A percentile compares a stretch with the other conserved stretches of the same genome.
Evolutionary conservation across 169 alveolate genomes (phyloP).

Genomic region (Sarcocystis neurona): DNA sequence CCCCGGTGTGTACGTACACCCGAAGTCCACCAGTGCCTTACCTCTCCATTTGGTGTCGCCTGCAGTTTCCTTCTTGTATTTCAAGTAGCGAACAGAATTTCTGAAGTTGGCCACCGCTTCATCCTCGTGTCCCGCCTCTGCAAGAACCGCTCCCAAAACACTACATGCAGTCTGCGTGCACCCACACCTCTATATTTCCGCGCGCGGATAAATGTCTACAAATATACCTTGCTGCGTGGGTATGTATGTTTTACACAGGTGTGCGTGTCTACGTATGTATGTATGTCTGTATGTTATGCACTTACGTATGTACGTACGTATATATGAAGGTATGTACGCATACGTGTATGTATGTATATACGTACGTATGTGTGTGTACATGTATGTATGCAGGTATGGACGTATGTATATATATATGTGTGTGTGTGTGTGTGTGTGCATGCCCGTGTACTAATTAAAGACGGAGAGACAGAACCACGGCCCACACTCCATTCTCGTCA

Average conservation of each 20-base stretch:
- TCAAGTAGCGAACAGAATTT: constrained; percentile 31
- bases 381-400: no score
- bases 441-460: no score
- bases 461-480: no score
- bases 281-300: no score
- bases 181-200: neutral
- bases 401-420: no score
- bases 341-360: no score
- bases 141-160: neutral
- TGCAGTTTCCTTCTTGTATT: constrained; percentile 10
- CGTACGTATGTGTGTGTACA: no score
- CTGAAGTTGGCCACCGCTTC: constrained; percentile 22
- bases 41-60: constrained; percentile 28
- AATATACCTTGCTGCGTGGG: neutral
- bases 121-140: constrained; percentile 3
- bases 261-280: no score
- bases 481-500: no score
- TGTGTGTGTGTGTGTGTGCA: no score
- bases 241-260: neutral
- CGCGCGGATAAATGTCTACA: neutral
- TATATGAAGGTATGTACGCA: no score
- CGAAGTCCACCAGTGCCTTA: neutral
- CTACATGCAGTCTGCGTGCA: neutral
- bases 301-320: no score
- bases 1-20: neutral